phyloP scores from a whole-genome alignment of 2,329 filamentous ascomycete species.

The Teratosphaeria nubilosa region DNA sequence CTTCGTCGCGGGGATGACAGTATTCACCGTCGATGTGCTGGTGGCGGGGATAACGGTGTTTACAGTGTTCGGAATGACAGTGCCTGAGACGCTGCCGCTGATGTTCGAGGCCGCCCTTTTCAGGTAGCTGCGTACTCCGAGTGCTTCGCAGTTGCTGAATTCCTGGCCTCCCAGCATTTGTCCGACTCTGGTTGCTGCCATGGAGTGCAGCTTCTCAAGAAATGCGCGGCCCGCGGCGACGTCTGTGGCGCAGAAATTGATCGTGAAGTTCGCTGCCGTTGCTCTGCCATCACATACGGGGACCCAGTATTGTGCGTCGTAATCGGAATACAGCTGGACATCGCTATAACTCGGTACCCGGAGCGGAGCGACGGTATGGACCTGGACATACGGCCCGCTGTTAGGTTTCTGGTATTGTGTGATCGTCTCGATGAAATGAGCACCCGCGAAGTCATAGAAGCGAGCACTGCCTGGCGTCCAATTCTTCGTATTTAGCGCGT shows the following conservation, averaged over 20 bases:
- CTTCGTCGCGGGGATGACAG: neutral
- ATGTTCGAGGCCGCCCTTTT: neutral
- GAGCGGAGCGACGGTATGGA: slow-evolving; percentile 12
- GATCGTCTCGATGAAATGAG: slow-evolving; percentile 9
- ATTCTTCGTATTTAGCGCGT: slow-evolving; percentile 4
- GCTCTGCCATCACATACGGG: slow-evolving; percentile 12
- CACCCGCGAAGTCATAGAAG: slow-evolving; percentile 9
- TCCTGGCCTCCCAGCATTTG: slow-evolving; percentile 11
- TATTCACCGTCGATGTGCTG: neutral
- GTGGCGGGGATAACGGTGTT: neutral
- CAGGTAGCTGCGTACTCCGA: slow-evolving; percentile 1
- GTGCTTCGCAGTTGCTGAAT: slow-evolving; percentile 10
- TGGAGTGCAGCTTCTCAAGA: slow-evolving; percentile 10
- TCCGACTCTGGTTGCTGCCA: slow-evolving; percentile 9
- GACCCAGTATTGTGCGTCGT: slow-evolving; percentile 6
- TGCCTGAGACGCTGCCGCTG: neutral
- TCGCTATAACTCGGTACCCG: slow-evolving; percentile 3
- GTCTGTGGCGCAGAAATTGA: slow-evolving; percentile 13
- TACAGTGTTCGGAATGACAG: neutral
- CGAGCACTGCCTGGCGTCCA: slow-evolving; percentile 11
- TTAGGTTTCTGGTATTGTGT: slow-evolving; percentile 9
- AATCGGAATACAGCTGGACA: slow-evolving; percentile 8
- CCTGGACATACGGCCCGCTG: slow-evolving; percentile 10
- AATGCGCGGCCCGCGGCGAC: slow-evolving; percentile 1
- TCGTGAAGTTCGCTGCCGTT: slow-evolving; percentile 10